Conservation (phyloP, 306 rosid genomes). For the Rosa lucieae region DNA sequence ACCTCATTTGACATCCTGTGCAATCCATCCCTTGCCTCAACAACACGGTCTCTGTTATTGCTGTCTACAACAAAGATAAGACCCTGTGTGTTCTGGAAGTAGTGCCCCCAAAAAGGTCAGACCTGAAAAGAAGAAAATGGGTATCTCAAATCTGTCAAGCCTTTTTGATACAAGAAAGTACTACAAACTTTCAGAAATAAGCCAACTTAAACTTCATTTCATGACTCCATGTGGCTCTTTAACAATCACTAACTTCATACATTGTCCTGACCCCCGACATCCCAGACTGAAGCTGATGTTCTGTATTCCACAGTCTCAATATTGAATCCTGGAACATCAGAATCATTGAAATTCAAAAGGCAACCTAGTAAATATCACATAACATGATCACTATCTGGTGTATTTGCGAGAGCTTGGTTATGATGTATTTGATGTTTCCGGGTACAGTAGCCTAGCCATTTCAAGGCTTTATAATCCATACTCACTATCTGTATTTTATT, state of each 20-base stretch:
- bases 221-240: not conserved
- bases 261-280: conserved; percentile 99
- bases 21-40: conserved; percentile 97
- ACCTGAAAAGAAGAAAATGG: conserved; percentile 56
- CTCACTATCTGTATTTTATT: not conserved
- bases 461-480: not conserved
- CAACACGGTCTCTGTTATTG: conserved; percentile 99
- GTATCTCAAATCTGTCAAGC: conserved; percentile 7
- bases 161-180: not conserved
- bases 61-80: conserved; percentile 99
- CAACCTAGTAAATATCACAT: not conserved
- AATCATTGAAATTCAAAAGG: not conserved
- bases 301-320: conserved; percentile 99
- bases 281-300: conserved; percentile 99
- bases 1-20: conserved; percentile 99
- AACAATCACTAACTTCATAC: conserved; percentile 38
- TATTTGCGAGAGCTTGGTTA: not conserved
- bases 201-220: conserved; percentile 1
- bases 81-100: conserved; percentile 99
- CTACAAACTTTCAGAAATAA: not conserved
- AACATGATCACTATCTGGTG: not conserved
- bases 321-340: conserved; percentile 64
- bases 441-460: not conserved
- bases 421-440: not conserved
- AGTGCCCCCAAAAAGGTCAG: conserved; percentile 99